Base-by-base conservation (phyloP, 805 yeast species). In the Kazachstania martiniae region DNA sequence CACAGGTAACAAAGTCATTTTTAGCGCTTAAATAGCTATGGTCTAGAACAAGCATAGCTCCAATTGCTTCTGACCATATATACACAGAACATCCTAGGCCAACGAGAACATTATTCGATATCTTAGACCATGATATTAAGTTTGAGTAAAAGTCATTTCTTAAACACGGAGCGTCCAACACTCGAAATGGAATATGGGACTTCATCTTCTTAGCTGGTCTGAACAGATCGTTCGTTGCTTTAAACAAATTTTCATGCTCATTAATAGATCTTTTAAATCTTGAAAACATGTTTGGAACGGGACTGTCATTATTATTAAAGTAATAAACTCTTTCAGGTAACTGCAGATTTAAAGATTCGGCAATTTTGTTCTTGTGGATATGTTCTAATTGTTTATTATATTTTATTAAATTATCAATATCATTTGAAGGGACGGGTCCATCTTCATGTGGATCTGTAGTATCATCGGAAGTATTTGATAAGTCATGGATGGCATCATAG, bases 141-240 rank as follows among this genome's bases (percentile, higher is more conserved):
- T 81, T 81, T 1, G 83, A 68, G 53, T 84, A 85, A 47, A 76
- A 84, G 50, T 85, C 94, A 51, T 82, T 77, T 38, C 78, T 59
- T 33, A 84, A 53, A 2, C 74, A 73, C 0, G 86, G 86, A 0
- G 91, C 87, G 47, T 72, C 78, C 13, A 77, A 52, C 0, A 74
- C 73, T 38, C 69, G 62, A 40, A 55, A 70, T 0, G 77, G 71
- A 13, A 57, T 55, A 16, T 59, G 63, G 3, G 66, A 49, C 32
- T 53, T 56, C 6, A 59, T 39, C 21, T 49, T 44, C 29, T 51
- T 52, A 34, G 47, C 46, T 7, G 44, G 49, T 33, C 49, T 42
- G 17, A 32, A 33, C 12, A 24, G 6, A 9, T 23, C 7, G 10
- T 19, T 19, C 10, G 7, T 7, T 8, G 21, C 21, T 7, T 7